These are phyloP conservation scores for Tricholoma sp. DNA, from an alignment of 768 basidiomycete species.

Conservation along the genomic window DNA sequence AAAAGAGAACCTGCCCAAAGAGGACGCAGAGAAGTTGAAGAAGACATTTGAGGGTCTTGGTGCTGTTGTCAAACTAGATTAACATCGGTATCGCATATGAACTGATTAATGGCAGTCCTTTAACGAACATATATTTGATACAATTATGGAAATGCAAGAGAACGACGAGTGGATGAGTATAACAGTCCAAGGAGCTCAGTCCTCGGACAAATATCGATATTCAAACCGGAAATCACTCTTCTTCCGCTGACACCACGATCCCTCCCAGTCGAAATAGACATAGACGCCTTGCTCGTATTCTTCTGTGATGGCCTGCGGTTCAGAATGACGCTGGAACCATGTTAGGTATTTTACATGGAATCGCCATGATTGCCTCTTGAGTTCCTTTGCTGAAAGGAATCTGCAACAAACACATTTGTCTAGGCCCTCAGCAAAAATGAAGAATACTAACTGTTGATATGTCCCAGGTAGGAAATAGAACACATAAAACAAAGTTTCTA, in stretches of 20 bases:
- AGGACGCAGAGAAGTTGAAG: conserved; percentile 96
- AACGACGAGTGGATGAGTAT: conserved; percentile 5
- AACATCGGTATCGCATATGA: conserved; percentile 22
- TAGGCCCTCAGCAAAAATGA: neutral
- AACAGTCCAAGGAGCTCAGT: conserved; percentile 37
- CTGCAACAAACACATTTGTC: conserved; percentile 32
- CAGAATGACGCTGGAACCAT: conserved; percentile 98
- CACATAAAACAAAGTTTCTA: conserved; percentile 97
- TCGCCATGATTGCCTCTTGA: conserved; percentile 97
- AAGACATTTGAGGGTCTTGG: conserved; percentile 87
- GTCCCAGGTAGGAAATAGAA: conserved; percentile 98
- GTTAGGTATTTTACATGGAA: conserved; percentile 99
- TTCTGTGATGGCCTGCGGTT: conserved; percentile 97
- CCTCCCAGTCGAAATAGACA: conserved; percentile 99
- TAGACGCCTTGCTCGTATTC: conserved; percentile 99
- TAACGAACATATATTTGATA: conserved; percentile 13
- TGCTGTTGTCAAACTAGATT: conserved; percentile 83
- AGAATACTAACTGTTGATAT: conserved; percentile 81
- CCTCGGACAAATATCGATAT: conserved; percentile 92
- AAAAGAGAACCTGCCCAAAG: conserved; percentile 94
- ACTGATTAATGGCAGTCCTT: conserved; percentile 12
- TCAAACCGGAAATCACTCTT: conserved; percentile 98
- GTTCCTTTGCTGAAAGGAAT: conserved; percentile 92
- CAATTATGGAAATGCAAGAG: conserved; percentile 11
- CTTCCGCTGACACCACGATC: conserved; percentile 96